Conservation (phyloP, 176 grass and related monocot genomes). For the Triticum urartu region DNA sequence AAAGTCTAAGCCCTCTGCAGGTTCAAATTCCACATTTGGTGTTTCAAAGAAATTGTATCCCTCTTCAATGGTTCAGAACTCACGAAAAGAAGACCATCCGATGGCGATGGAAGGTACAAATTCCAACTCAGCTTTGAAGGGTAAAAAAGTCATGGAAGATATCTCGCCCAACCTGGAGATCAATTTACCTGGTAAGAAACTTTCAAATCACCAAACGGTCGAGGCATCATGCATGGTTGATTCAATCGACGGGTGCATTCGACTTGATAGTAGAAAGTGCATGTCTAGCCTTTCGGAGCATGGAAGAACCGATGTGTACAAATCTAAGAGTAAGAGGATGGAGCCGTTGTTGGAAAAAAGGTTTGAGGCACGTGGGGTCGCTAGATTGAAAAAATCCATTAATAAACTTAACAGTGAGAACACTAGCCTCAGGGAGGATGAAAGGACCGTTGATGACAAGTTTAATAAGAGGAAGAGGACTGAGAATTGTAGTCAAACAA, state of each 20-base stretch:
- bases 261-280: neutral
- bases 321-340: neutral
- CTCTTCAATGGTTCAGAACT: neutral
- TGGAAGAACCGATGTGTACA: neutral
- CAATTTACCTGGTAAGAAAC: neutral
- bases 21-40: neutral
- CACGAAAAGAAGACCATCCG: neutral
- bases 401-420: neutral
- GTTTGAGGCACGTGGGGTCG: neutral
- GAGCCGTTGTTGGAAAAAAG: neutral
- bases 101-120: neutral
- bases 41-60: neutral
- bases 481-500: neutral
- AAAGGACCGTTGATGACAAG: neutral
- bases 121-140: neutral
- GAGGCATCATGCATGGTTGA: neutral
- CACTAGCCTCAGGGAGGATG: neutral
- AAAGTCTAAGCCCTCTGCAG: neutral
- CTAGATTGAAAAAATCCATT: neutral
- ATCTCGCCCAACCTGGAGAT: neutral
- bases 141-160: neutral
- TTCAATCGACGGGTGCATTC: neutral
- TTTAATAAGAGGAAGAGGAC: neutral
- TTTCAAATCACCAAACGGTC: neutral
- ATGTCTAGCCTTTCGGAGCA: neutral